Percentiles rank a stretch among this genome's conserved stretches.
Conservation (phyloP, 139 green algal genomes). For the Mesotaenium endlicherianum region DNA sequence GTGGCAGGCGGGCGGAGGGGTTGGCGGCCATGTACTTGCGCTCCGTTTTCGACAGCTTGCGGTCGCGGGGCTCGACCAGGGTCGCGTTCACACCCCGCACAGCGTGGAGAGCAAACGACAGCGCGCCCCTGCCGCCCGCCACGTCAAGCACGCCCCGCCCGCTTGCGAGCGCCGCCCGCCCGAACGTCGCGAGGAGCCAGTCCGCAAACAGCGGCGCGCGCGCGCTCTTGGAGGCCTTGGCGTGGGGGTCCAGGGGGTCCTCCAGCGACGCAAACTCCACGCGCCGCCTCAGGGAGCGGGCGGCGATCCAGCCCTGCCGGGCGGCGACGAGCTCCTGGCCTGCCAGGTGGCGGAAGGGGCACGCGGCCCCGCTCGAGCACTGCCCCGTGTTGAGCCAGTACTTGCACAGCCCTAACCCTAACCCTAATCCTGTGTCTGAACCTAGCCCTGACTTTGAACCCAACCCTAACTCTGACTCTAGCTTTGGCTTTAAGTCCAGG, state of each 20-base stretch:
- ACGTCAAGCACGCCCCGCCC: constrained; percentile 68
- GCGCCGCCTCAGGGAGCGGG: neutral
- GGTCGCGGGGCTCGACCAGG: constrained; percentile 65
- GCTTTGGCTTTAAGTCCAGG: neutral
- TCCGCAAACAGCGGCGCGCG: constrained; percentile 59
- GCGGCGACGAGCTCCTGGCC: neutral
- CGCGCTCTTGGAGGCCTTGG: constrained; percentile 46
- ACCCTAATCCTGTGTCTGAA: neutral
- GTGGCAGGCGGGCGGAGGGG: neutral
- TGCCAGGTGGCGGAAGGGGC: constrained; percentile 52
- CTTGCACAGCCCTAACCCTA: constrained; percentile 59
- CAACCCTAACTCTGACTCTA: neutral
- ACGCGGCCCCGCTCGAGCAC: constrained; percentile 56
- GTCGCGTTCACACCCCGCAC: constrained; percentile 58
- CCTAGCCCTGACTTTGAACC: neutral
- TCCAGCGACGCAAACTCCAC: constrained; percentile 1
- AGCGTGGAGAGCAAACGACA: constrained; percentile 64
- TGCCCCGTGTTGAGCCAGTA: constrained; percentile 60
- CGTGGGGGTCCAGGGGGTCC: neutral
- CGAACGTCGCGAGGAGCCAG: constrained; percentile 52
- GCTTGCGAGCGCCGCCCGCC: constrained; percentile 56
- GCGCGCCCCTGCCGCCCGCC: constrained; percentile 58
- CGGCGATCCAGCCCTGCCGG: constrained; percentile 19
- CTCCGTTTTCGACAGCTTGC: constrained; percentile 56
- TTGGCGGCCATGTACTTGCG: constrained; percentile 5